These are phyloP conservation scores for Scheffersomyces lignicola DNA, from an alignment of 1,139 yeast genomes.

Conservation along the genomic window DNA sequence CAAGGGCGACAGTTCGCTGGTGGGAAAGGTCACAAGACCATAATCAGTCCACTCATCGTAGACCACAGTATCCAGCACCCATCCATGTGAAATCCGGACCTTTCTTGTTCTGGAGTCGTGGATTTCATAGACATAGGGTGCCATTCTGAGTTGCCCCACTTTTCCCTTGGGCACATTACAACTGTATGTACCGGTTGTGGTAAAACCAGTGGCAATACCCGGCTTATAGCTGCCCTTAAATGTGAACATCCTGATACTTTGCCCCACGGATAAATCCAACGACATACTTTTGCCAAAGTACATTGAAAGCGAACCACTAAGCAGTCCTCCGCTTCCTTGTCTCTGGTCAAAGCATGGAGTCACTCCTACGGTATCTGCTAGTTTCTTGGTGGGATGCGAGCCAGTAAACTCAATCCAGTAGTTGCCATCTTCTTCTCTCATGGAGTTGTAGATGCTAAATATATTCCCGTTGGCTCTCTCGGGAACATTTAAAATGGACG, in stretches of 20 bases:
- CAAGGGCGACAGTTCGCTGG: neutral
- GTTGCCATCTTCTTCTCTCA: neutral
- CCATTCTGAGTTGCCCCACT: neutral
- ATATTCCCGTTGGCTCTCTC: conserved; percentile 3
- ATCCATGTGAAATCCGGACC: neutral
- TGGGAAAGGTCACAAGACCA: neutral
- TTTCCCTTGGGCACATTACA: neutral
- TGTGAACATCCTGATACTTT: neutral
- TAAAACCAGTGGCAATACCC: neutral
- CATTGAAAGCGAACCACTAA: neutral
- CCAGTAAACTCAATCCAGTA: neutral
- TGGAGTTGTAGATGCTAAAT: neutral
- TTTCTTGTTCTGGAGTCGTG: neutral
- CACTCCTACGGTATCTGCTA: neutral
- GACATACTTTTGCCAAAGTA: neutral
- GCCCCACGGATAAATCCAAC: neutral
- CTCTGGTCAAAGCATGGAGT: neutral
- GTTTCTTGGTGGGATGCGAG: no score
- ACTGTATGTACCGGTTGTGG: neutral
- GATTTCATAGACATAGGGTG: neutral
- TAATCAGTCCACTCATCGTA: neutral
- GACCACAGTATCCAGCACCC: no score
- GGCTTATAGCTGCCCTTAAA: neutral
- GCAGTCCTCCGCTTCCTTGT: neutral
- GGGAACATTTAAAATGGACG: neutral